Percentiles rank a stretch among this genome's conserved stretches.
Conservation (phyloP, 2,329 filamentous ascomycete species). For the Fusarium sp. region DNA sequence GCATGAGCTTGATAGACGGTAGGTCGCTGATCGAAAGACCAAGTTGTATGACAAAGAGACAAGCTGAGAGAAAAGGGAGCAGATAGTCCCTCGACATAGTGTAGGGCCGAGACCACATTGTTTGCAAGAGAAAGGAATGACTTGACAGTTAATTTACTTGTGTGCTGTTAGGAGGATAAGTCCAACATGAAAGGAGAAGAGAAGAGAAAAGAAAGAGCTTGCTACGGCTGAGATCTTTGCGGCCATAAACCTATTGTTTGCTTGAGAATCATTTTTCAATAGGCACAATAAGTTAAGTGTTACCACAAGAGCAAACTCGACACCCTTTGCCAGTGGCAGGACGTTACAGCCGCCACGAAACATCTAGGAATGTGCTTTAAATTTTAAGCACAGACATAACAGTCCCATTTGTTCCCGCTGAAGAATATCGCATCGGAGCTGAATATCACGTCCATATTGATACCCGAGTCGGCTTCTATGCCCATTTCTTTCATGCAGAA, state of each 20-base stretch:
- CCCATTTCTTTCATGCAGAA: not conserved
- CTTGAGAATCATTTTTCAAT: conserved; percentile 5
- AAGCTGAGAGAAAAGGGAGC: conserved; percentile 34
- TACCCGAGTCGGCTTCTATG: not conserved
- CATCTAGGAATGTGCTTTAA: not conserved
- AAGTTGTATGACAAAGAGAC: conserved; percentile 40
- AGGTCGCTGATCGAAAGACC: conserved; percentile 37
- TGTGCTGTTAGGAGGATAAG: not conserved
- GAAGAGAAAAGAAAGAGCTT: not conserved
- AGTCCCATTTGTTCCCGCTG: not conserved
- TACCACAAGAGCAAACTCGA: not conserved
- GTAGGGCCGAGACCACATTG: conserved; percentile 19
- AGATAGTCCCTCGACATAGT: conserved; percentile 24
- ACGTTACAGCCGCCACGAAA: not conserved
- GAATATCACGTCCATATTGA: not conserved
- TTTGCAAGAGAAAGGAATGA: not conserved
- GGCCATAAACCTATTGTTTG: not conserved
- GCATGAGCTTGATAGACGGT: conserved; percentile 35
- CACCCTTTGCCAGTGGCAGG: not conserved
- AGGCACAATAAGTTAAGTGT: conserved; percentile 2
- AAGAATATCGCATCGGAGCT: not conserved
- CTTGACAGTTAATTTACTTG: not conserved
- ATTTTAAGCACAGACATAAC: not conserved
- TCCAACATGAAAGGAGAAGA: not conserved
- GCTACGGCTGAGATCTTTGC: not conserved